phyloP scores from a whole-genome alignment of 139 green algal species.

The Auxenochlorella pyrenoidosa region DNA sequence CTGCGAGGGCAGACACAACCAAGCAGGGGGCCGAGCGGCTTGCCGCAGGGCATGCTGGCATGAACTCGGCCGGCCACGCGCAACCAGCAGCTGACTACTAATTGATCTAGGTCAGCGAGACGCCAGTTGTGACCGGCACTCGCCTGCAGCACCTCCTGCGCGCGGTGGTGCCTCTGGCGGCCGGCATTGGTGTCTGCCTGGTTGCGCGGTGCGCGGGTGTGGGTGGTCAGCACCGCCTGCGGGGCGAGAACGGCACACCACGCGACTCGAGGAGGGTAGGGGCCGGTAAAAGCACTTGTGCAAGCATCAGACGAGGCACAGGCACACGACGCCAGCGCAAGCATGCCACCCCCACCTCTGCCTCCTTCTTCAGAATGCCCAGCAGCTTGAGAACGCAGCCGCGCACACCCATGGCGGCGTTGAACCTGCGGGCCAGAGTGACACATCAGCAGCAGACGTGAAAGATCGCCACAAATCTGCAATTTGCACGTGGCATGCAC shows the following conservation, averaged over 20 bases:
- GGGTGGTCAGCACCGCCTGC: constrained; percentile 33
- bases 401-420: constrained; percentile 14
- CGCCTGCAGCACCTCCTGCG: constrained; percentile 28
- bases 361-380: constrained; percentile 26
- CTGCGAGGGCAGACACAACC: not conserved
- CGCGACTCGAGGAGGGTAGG: no score
- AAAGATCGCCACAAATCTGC: not conserved
- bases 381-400: constrained; percentile 30
- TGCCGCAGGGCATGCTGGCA: no score
- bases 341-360: constrained; percentile 7
- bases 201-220: constrained; percentile 5
- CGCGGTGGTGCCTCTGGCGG: constrained; percentile 31
- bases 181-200: constrained; percentile 9
- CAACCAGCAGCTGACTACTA: no score
- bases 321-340: no score
- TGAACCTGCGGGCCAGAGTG: not conserved
- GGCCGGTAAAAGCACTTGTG: no score
- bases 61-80: no score
- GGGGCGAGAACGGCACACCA: no score
- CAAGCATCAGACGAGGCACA: not conserved
- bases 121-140: not conserved
- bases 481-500: not conserved
- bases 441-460: no score
- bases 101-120: no score
- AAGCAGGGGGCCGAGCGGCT: no score